phyloP scores from a whole-genome alignment of 2,329 filamentous ascomycete species.

The Fusarium sacchari region DNA sequence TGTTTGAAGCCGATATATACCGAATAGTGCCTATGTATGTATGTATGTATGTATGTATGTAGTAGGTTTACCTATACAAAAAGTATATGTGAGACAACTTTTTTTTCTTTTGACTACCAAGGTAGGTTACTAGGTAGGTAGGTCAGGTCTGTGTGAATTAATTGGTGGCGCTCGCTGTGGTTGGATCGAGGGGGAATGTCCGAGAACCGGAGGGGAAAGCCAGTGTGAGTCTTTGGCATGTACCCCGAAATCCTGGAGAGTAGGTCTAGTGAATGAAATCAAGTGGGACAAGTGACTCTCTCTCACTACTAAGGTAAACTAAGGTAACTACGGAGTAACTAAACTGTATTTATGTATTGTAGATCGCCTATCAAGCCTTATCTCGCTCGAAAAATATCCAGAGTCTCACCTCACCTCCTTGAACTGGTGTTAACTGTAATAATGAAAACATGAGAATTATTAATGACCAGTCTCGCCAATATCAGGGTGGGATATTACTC shows the following conservation, averaged over 20 bases:
- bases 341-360: background rate
- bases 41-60: too few species aligned
- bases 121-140: too few species aligned
- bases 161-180: slow-evolving; percentile 28
- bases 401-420: background rate
- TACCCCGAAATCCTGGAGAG: slow-evolving; percentile 9
- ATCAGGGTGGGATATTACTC: background rate
- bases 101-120: slow-evolving; percentile 18
- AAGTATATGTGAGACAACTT: slow-evolving; percentile 8
- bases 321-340: too few species aligned
- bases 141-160: slow-evolving; percentile 10
- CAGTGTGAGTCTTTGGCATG: slow-evolving; percentile 11
- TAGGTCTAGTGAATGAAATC: background rate
- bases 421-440: background rate
- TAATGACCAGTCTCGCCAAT: background rate
- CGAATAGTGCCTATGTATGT: too few species aligned
- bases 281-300: slow-evolving; percentile 21
- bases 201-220: slow-evolving; percentile 32
- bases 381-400: background rate
- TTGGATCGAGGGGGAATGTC: slow-evolving; percentile 22
- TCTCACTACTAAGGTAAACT: too few species aligned
- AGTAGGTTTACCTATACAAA: background rate
- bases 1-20: background rate
- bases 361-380: background rate
- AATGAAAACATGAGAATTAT: background rate